Base-by-base conservation (phyloP, 306 rosid species). In the Astragalus glycyphyllos region DNA sequence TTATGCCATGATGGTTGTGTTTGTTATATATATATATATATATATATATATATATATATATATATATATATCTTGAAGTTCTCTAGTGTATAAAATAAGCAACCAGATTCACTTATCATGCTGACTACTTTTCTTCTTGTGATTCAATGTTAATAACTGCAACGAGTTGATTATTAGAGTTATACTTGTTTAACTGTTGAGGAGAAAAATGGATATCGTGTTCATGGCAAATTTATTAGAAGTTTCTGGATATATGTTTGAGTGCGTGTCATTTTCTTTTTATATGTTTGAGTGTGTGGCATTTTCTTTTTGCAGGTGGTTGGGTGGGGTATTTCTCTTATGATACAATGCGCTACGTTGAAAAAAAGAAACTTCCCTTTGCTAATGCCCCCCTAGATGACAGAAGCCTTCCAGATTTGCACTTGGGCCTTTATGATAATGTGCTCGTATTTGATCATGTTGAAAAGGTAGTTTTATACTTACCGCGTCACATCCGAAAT, bases 281-380 rank as follows among this genome's bases (percentile, higher is more conserved):
- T 38, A 13, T 49, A 46, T 68, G 42, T 69, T 72, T 74, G 60
- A 73, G 46, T 14, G 12, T 20, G 11, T 23, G 8, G 26, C 38
- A 17, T 71, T 72, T 73, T 67, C 53, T 81, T 54, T 66, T 45
- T 38, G 9, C 81, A 94, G 99, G 96, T 82, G 99, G 99, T 42
- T 90, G 97, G 96, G 96, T 94, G 17, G 98, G 98, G 76, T 94
- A 84, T 76, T 90, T 94, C 84, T 94, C 99, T 9, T 94, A 94
- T 73, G 99, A 94, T 72, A 91, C 99, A 9, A 89, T 94, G 83
- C 99, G 99, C 63, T 94, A 86, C 65, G 95, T 80, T n/a, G 97
- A 94, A 81, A 89, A 80, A 88, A 94, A 91, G 83, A 94, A 87
- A 77, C 80, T 94, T 61, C 92, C 98, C n/a, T 94, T 94, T 85